Base-by-base conservation (phyloP, 495 filamentous ascomycete genomes). In the Terfezia claveryi region DNA sequence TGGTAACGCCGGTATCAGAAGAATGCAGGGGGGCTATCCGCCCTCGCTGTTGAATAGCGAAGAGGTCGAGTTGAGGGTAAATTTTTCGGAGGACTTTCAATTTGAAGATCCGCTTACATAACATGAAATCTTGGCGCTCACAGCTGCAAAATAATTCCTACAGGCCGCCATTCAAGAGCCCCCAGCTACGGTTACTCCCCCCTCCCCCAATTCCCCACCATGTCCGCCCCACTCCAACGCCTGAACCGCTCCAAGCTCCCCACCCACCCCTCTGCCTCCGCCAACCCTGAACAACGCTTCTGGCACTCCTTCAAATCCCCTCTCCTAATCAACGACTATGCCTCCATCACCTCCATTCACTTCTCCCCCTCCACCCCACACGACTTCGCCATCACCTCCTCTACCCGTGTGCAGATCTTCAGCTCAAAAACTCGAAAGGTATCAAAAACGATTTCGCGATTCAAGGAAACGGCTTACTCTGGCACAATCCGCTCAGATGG, bases 291-390 rank as follows among this genome's bases (percentile, higher is more conserved):
- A 71, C 87, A 96, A 69, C 75, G 79, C 60, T 96, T 95, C 73
- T 99, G 91, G 87, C 79, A 80, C 59, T 81, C 80, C 38, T 98
- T 98, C 74, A 83, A 81, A 68, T 89, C 88, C 49, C 82, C 86
- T 37, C 79, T 88, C 50, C 75, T 84, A 36, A 77, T 96, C 49
- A 84, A 89, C 9, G 89, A 91, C 38, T 82, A 83, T 50, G 80
- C 87, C 58, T 81, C 84, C 54, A 75, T 98, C 62, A 93, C 86
- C 36, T 76, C 86, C 64, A 92, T 98, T 67, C 85, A 87, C 51
- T 81, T 81, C 65, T 87, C 89, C 9, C 69, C 75, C 8, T 68
- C 67, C 16, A 71, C 74, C 0, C 72, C 72, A 54, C 89, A 95
- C 62, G 75, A 82, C 58, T 96, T 98, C 67, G 89, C 85, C 55